Conservation (phyloP, 208 protist genomes). For the Porcisia hertigi region DNA sequence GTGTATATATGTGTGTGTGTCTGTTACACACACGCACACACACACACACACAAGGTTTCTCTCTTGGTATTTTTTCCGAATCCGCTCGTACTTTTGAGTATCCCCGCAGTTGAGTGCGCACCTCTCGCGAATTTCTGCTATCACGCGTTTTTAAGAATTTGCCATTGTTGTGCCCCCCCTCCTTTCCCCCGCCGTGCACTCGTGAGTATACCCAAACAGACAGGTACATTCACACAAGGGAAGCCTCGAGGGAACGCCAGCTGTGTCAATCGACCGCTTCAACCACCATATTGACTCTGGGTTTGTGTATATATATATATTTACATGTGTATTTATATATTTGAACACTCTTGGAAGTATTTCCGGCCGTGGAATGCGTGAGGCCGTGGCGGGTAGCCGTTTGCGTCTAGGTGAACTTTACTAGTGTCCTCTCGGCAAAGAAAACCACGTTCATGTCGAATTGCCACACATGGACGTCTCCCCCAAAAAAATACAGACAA, state of each 20-base stretch:
- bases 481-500: background rate
- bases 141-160: background rate
- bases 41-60: too few species aligned
- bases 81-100: background rate
- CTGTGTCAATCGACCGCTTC: background rate
- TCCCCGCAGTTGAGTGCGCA: background rate
- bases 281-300: background rate
- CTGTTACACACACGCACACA: background rate
- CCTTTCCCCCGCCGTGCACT: background rate
- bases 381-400: background rate
- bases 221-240: background rate
- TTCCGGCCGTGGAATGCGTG: too few species aligned
- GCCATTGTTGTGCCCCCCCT: background rate
- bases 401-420: background rate
- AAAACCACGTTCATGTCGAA: background rate
- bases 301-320: too few species aligned
- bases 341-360: background rate
- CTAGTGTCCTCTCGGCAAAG: conserved; percentile 1
- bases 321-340: background rate
- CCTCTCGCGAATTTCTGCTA: background rate
- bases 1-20: background rate
- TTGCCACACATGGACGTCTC: too few species aligned
- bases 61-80: background rate
- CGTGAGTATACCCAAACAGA: background rate
- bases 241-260: background rate